Evolutionary conservation across 192 early-diverging fungal species (phyloP), one percentile per base, ranked within the genome.

Genomic region (Funneliformis geosporum): DNA sequence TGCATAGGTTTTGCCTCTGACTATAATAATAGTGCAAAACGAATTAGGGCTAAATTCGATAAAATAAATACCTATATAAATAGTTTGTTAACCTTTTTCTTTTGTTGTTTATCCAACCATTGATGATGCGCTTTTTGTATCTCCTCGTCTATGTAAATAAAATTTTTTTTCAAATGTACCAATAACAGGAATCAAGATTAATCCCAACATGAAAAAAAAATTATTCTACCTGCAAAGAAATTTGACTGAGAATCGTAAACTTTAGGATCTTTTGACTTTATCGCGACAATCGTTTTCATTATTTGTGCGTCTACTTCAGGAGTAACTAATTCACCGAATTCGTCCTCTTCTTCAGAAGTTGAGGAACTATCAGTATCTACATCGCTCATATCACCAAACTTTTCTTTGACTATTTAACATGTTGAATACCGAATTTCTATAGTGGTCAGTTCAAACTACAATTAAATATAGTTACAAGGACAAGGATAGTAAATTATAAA

Each of bases 301-400:
- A 99, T 98, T 83, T 97, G 94, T 8, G 91, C 93, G 76, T 99
- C 96, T 10, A 98, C 82, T 40, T 93, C 95, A 8, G 96, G 95
- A 7, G 96, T 96, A 10, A 96, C 86, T 27, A 98, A 87, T 75
- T 91, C 91, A 43, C 91, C 95, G 62, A 86, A 84, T 76, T 93
- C 92, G 82, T 96, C 95, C 78, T 95, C 94, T 33, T 92, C 92
- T 39, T 90, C 90, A 25, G 89, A 91, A 59, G 89, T 89, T 44
- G 85, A 88, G 1, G 89, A 88, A 21, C 87, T 86, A 38, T 84
- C 86, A 4, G 75, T 71, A 12, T 78, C 73, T 9, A 60, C 43
- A 28, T 82, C 84, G 18, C 84, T 82, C n/a, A 83, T 74, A 27
- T 86, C 83, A 28, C 91, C 89, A 75, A 92, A 93, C 82, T 89